A percentile compares a stretch with the other conserved stretches of the same genome.
Conservation (phyloP, 2,329 filamentous ascomycete genomes). For the Pestalotiopsis sp. region DNA sequence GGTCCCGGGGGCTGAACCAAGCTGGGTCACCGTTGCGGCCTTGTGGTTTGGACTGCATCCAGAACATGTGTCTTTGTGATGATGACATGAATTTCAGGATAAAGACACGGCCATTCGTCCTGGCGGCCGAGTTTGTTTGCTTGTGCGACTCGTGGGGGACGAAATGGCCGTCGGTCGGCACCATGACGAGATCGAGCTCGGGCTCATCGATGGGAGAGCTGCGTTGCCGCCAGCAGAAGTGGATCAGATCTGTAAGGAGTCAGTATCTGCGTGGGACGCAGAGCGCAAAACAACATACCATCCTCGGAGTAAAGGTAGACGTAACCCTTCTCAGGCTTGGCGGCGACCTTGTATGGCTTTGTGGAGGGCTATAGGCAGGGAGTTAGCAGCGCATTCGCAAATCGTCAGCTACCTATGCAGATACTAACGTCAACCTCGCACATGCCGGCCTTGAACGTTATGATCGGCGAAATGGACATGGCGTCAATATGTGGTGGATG, state of each 20-base stretch:
- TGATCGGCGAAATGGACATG: conserved; percentile 85
- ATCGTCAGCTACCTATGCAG: neutral
- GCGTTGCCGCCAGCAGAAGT: conserved; percentile 96
- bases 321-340: conserved; percentile 76
- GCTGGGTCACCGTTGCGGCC: conserved; percentile 67
- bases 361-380: conserved; percentile 25
- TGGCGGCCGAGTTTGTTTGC: conserved; percentile 57
- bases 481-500: conserved; percentile 19
- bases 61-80: conserved; percentile 90
- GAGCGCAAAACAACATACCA: conserved; percentile 53
- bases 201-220: conserved; percentile 70
- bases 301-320: conserved; percentile 93
- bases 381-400: neutral
- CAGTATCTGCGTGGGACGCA: neutral
- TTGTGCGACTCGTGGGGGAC: conserved; percentile 71
- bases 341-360: conserved; percentile 72
- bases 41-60: conserved; percentile 91
- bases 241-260: conserved; percentile 70
- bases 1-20: conserved; percentile 83
- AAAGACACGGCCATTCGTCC: conserved; percentile 88
- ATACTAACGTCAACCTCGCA: conserved; percentile 80
- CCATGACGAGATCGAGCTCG: conserved; percentile 89
- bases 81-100: conserved; percentile 92
- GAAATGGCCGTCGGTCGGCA: conserved; percentile 87
- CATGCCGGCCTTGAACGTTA: conserved; percentile 94